phyloP scores from a whole-genome alignment of 2,329 filamentous ascomycete genomes.

The Venturia effusa region DNA sequence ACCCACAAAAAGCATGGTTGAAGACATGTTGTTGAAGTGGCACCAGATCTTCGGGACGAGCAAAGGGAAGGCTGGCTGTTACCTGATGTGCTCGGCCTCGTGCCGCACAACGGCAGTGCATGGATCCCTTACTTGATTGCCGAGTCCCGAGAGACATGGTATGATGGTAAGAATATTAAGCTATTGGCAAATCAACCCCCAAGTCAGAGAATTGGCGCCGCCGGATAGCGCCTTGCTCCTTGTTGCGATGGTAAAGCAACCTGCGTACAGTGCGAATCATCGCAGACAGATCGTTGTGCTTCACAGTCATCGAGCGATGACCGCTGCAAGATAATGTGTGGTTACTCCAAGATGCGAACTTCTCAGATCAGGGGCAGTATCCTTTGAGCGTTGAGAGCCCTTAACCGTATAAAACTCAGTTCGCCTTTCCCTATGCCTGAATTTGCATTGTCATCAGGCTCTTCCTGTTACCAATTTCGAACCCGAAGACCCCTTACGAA shows the following conservation, averaged over 20 bases:
- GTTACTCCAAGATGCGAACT: not conserved
- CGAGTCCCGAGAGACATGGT: not conserved
- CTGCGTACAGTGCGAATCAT: not conserved
- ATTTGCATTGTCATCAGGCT: not conserved
- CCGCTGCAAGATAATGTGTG: not conserved
- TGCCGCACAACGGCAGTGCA: not conserved
- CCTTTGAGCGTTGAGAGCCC: not conserved
- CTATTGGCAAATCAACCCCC: not conserved
- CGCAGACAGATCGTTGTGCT: not conserved
- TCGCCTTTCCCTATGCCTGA: not conserved
- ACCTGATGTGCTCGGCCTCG: not conserved
- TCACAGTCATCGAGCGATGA: not conserved
- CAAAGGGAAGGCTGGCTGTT: not conserved
- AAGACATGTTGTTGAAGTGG: not conserved
- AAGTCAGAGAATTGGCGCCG: not conserved
- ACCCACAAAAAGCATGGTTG: not conserved
- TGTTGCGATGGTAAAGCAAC: not conserved
- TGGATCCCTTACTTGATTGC: not conserved
- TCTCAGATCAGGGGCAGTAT: not conserved
- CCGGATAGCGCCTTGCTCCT: not conserved
- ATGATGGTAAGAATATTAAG: not conserved
- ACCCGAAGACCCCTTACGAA: not conserved
- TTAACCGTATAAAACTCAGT: not conserved
- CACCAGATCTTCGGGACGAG: not conserved
- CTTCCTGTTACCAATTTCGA: not conserved